These are phyloP conservation scores for Lichtheimia ramosa DNA, from an alignment of 371 early-diverging fungal genomes.

Conservation along the genomic window DNA sequence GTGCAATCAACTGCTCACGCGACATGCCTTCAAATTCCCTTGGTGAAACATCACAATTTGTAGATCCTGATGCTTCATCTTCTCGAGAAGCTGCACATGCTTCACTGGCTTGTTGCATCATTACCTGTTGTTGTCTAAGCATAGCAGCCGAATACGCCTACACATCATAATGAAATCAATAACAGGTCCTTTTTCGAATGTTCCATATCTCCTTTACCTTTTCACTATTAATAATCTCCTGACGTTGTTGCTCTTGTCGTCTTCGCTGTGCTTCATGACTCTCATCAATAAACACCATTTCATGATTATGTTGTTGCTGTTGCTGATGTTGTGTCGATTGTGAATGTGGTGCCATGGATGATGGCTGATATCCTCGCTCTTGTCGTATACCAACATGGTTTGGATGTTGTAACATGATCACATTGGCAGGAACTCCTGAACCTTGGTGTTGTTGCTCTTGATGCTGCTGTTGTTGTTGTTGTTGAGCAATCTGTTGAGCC, in stretches of 20 bases:
- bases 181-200: not conserved
- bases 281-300: conserved; percentile 6
- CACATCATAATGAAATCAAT: not conserved
- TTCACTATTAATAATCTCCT: conserved; percentile 7
- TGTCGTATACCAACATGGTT: conserved; percentile 13
- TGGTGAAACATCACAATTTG: conserved; percentile 14
- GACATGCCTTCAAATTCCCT: conserved; percentile 28
- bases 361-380: conserved; percentile 5
- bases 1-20: conserved; percentile 28
- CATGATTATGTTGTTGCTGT: not conserved
- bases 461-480: conserved; percentile 9
- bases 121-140: not conserved
- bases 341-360: not conserved
- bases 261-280: not conserved
- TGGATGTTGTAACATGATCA: conserved; percentile 14
- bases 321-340: not conserved
- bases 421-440: conserved; percentile 5
- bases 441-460: not conserved
- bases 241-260: not conserved
- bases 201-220: conserved; percentile 7
- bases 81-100: not conserved
- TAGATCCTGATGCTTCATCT: conserved; percentile 8
- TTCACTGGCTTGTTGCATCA: conserved; percentile 1
- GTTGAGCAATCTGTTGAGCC: conserved; percentile 18
- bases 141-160: conserved; percentile 5